A percentile compares a stretch with the other conserved stretches of the same genome.
These are phyloP conservation scores for Mucor racemosus DNA, from an alignment of 371 early-diverging fungal species.

Conservation along the genomic window DNA sequence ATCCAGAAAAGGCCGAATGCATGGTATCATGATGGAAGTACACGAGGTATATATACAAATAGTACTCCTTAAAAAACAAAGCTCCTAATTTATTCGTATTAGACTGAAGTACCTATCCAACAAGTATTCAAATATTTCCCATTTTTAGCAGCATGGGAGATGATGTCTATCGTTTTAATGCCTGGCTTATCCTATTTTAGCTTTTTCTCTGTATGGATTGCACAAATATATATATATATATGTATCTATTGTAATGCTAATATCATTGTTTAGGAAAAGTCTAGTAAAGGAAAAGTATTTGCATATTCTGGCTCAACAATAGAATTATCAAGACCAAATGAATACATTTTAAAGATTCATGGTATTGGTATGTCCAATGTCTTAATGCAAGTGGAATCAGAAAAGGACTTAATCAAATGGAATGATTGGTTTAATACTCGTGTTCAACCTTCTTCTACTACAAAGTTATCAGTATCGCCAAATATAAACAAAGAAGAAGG, in stretches of 20 bases:
- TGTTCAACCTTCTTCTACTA: neutral
- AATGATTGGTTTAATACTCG: conserved; percentile 38
- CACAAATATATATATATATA: neutral
- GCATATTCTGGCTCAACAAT: conserved; percentile 50
- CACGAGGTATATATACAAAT: conserved; percentile 46
- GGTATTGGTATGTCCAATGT: conserved; percentile 46
- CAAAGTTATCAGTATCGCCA: neutral
- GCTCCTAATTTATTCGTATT: neutral
- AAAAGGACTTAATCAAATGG: conserved; percentile 54
- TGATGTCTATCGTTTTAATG: conserved; percentile 57
- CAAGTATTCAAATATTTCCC: conserved; percentile 51
- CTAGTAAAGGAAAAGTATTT: conserved; percentile 48
- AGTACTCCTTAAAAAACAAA: neutral
- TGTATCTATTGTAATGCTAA: neutral
- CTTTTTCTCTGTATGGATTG: conserved; percentile 49
- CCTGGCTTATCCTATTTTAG: conserved; percentile 59
- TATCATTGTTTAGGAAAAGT: conserved; percentile 37
- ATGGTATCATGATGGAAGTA: conserved; percentile 44
- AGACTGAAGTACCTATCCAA: conserved; percentile 55
- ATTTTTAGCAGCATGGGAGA: conserved; percentile 60
- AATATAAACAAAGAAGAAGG: neutral
- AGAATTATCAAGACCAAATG: conserved; percentile 32
- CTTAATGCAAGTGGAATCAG: conserved; percentile 54
- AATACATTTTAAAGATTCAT: conserved; percentile 52
- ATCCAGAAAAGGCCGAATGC: conserved; percentile 18